Base-by-base conservation (phyloP, 805 yeast genomes). In the Metschnikowia baotianmanensis region DNA sequence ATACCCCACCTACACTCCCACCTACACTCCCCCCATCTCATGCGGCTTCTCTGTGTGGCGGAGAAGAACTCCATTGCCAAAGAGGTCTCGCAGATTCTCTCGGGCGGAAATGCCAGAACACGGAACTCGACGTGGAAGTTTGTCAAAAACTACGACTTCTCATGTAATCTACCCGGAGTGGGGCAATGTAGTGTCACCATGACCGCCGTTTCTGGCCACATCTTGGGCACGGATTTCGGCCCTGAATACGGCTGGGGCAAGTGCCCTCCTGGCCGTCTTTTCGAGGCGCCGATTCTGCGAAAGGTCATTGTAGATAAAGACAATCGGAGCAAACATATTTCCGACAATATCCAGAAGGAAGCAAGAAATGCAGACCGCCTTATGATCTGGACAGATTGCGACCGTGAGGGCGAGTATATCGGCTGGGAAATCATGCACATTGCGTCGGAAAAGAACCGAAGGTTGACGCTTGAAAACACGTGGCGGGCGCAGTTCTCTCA, bases 361-460 rank as follows among this genome's bases (percentile, higher is more conserved):
- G 85, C 89, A 4, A 59, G 81, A 29, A 55, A 55, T 15, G 77
- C 86, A 5, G 76, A 79, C 38, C 66, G 67, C 28, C 63, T 93
- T 40, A 86, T 88, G 86, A 87, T 93, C 6, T 93, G 99, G 98
- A 93, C 99, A 1, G 99, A 93, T 72, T 93, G 99, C 24, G 61
- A 56, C 20, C 52, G 57, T 11, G 58, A 50, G 24, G 60, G 60
- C 19, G 58, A 59, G 36, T 52, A 52, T 16, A 56, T 51, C 5
- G 67, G 64, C 41, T 63, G 63, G 36, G 66, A 60, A 53, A 79
- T 95, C 12, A 71, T 78, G 25, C 72, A 80, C 38, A 82, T 81
- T n/a, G 96, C 96, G 0, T 57, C 59, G 36, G 70, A 69, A 46
- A 59, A 62, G 6, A 83, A 84, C 55, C 51, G 62, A 1, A 47